Evolutionary conservation across 2,329 filamentous ascomycete species (phyloP).

Genomic region (Huntiella savannae): DNA sequence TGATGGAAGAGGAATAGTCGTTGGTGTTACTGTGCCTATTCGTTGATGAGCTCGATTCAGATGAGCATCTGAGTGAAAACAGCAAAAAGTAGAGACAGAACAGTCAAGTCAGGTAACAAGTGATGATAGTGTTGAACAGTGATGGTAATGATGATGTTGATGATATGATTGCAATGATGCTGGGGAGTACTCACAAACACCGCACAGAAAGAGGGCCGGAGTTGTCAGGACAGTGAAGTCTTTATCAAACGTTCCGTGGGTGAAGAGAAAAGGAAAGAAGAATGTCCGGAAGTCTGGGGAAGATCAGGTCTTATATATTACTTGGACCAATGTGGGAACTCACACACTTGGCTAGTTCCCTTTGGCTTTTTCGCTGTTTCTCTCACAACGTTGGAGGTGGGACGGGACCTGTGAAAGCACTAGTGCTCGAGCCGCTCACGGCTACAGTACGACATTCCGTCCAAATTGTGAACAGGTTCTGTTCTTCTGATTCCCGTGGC

Average conservation of each 20-base stretch:
- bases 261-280: conserved; percentile 23
- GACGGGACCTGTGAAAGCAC: no score
- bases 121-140: not conserved
- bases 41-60: not conserved
- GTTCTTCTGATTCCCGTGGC: no score
- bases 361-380: no score
- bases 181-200: conserved; percentile 16
- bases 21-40: not conserved
- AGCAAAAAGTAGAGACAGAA: not conserved
- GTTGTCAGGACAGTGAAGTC: conserved; percentile 16
- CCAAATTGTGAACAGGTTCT: no score
- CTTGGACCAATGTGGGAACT: not conserved
- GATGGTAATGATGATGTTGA: not conserved
- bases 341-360: no score
- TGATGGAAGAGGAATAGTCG: not conserved
- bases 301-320: not conserved
- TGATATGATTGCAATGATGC: conserved; percentile 23
- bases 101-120: not conserved
- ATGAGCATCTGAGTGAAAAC: not conserved
- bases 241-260: conserved; percentile 26
- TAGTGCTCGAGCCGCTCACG: no score
- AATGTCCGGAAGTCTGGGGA: conserved; percentile 4
- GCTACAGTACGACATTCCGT: no score
- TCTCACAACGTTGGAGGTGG: no score
- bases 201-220: conserved; percentile 27